Conservation (phyloP, 2,329 filamentous ascomycete genomes). For the Aspergillus fijiensis region DNA sequence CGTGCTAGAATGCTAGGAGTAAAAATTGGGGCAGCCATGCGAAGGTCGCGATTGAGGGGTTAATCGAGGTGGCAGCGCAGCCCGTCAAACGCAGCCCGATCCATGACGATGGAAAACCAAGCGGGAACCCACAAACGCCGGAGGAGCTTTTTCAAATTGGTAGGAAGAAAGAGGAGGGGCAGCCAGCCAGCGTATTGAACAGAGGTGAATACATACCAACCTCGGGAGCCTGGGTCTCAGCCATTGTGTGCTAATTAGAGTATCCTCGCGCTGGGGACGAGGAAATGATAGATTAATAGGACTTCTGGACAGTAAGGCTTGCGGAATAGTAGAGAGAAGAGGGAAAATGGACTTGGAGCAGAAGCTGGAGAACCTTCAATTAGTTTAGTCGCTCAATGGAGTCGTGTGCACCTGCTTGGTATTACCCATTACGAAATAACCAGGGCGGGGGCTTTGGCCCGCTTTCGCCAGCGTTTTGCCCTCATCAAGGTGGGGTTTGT, state of each 20-base stretch:
- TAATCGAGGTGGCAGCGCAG: constrained; percentile 1
- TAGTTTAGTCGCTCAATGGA: constrained; percentile 16
- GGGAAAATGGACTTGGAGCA: constrained; percentile 18
- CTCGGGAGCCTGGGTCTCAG: constrained; percentile 39
- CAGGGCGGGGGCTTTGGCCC: constrained; percentile 26
- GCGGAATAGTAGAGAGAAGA: constrained; percentile 23
- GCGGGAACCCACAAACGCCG: constrained; percentile 34
- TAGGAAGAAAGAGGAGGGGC: constrained; percentile 24
- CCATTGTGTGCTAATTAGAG: constrained; percentile 35
- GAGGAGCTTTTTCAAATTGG: constrained; percentile 33
- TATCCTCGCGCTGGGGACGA: constrained; percentile 26
- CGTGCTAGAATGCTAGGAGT: neutral
- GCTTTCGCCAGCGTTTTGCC: neutral
- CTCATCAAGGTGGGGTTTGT: neutral
- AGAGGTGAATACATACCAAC: constrained; percentile 38
- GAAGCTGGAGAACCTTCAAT: constrained; percentile 16
- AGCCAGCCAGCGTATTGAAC: constrained; percentile 1
- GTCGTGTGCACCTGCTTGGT: constrained; percentile 28
- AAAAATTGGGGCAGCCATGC: neutral
- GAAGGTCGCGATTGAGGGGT: neutral
- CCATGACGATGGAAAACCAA: constrained; percentile 25
- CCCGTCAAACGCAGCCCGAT: constrained; percentile 3
- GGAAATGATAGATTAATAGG: constrained; percentile 18
- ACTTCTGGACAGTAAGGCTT: constrained; percentile 14
- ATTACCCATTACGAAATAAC: constrained; percentile 16